Conservation (phyloP, 768 basidiomycete genomes). For the Hysterangium stoloniferum region DNA sequence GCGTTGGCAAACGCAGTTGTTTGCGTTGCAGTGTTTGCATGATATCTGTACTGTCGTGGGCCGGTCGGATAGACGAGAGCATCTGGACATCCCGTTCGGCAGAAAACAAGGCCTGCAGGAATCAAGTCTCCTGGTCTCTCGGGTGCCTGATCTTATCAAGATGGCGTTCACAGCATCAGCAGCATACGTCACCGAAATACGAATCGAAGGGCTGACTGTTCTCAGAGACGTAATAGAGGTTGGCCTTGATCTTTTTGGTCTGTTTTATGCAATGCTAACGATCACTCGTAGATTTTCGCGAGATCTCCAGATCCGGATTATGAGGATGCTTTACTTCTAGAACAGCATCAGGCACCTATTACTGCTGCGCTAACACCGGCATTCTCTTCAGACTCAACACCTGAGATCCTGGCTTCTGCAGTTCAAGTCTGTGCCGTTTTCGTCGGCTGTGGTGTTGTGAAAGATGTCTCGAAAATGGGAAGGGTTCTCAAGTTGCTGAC, state of each 20-base stretch:
- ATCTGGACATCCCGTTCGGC: constrained; percentile 73
- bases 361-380: constrained; percentile 96
- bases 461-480: constrained; percentile 87
- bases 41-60: constrained; percentile 74
- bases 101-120: constrained; percentile 47
- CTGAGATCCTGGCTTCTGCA: constrained; percentile 89
- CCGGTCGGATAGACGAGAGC: constrained; percentile 68
- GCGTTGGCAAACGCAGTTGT: constrained; percentile 94
- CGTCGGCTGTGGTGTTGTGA: constrained; percentile 91
- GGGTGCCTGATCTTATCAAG: constrained; percentile 88
- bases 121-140: constrained; percentile 65
- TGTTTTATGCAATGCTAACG: neutral
- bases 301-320: constrained; percentile 87
- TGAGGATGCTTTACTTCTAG: constrained; percentile 79
- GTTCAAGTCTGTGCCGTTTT: constrained; percentile 92
- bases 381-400: constrained; percentile 91
- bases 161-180: constrained; percentile 98
- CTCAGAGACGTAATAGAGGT: constrained; percentile 91
- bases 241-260: constrained; percentile 12
- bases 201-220: constrained; percentile 83
- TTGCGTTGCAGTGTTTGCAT: constrained; percentile 88
- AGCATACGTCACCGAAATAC: constrained; percentile 92
- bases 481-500: constrained; percentile 87
- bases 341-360: constrained; percentile 97
- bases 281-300: constrained; percentile 66